Conservation (phyloP, 2,329 filamentous ascomycete genomes). For the Thelonectria olida region DNA sequence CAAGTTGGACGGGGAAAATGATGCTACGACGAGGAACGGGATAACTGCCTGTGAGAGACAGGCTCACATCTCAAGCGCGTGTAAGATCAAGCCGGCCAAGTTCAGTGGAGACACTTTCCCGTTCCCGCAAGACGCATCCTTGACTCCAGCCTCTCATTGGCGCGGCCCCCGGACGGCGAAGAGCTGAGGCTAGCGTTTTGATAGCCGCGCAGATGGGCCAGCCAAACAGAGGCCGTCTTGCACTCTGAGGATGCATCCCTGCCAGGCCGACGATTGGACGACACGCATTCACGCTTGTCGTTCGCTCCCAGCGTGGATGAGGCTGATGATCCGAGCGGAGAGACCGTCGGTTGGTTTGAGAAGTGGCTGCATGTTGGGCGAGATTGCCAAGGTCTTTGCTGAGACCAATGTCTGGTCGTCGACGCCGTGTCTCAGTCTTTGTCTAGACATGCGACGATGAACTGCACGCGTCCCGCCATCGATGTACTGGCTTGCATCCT, state of each 20-base stretch:
- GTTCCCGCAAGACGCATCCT: slow-evolving; percentile 16
- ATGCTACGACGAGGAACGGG: too few species aligned
- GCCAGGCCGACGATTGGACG: slow-evolving; percentile 34
- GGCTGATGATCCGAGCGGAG: slow-evolving; percentile 27
- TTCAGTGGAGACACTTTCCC: neutral
- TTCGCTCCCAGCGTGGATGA: slow-evolving; percentile 24
- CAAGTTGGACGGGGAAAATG: too few species aligned
- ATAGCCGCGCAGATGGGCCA: slow-evolving; percentile 25
- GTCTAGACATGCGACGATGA: neutral
- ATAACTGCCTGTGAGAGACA: slow-evolving; percentile 24
- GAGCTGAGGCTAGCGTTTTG: too few species aligned
- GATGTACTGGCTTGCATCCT: neutral
- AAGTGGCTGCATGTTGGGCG: slow-evolving; percentile 40
- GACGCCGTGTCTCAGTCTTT: too few species aligned
- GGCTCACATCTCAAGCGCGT: neutral
- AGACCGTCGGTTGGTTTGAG: slow-evolving; percentile 35
- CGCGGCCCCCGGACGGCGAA: slow-evolving; percentile 4
- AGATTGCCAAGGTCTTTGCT: slow-evolving; percentile 32
- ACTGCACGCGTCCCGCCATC: neutral
- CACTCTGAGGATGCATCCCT: too few species aligned
- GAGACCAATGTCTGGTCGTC: neutral
- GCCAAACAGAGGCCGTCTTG: too few species aligned
- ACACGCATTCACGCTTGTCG: slow-evolving; percentile 21
- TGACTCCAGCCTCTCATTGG: slow-evolving; percentile 8
- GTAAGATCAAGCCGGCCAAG: slow-evolving; percentile 33